Base-by-base conservation (phyloP, 345 rosid genomes). In the Chamaenerion angustifolium region DNA sequence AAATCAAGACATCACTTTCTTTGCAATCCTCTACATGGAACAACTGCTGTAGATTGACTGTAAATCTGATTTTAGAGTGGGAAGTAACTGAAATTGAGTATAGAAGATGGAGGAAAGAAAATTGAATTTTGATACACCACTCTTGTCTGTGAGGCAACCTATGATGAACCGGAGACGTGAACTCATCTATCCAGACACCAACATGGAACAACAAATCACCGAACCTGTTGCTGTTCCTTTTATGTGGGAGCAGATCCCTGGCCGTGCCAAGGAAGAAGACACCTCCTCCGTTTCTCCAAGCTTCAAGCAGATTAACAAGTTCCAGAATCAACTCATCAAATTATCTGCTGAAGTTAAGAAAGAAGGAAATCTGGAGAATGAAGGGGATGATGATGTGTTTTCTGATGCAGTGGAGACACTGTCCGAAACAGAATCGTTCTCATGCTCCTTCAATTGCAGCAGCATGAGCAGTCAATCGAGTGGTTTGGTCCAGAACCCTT, bases 161-260 rank as follows among this genome's bases (percentile, higher is more conserved):
- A 55, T 25, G 52, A 53, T 57, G 12, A 25, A n/a, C 55, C 61
- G 69, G 31, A 59, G 57, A 55, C 60, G 46, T 43, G 57, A 61
- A 18, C 55, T 68, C 31, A 62, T 71, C 27, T 65, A 50, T 40
- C 16, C 71, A 1, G 81, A 70, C 45, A 43, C 56, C 19, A 59
- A 49, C 48, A 65, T 71, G 60, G 92, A 83, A 42, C 85, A 75
- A 43, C 85, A 75, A 43, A 82, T 83, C 19, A 83, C 82, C 3
- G 81, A 87, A 58, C 70, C 85, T 17, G 89, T 59, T 46, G 82
- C 95, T 6, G 88, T 92, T 57, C 96, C 98, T 62, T 92, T 92
- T 54, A 58, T 59, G 12, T 92, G 98, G 96, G 96, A 87, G 51
- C 76, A 69, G 56, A 75, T 77, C 54, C 96, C 98, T 42, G 98